These are phyloP conservation scores for Ogataea ganodermae DNA, from an alignment of 805 yeast species.

Conservation along the genomic window DNA sequence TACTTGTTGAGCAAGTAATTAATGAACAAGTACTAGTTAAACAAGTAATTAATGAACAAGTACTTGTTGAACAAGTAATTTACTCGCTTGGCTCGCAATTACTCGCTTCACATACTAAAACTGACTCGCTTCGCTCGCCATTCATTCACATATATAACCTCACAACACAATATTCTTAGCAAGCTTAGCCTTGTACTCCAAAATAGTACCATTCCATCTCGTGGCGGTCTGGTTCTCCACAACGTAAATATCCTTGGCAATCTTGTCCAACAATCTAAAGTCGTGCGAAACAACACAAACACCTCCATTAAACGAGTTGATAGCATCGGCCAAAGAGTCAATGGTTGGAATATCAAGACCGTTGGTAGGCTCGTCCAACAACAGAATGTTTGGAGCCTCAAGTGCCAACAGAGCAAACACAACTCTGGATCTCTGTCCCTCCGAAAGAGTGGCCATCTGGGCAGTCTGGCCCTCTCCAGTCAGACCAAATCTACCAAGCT, in stretches of 20 bases:
- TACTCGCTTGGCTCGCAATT: no score
- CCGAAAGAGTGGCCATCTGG: conserved; percentile 96
- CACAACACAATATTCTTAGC: conserved; percentile 85
- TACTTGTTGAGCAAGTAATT: no score
- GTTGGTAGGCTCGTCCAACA: conserved; percentile 99
- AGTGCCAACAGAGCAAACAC: conserved; percentile 95
- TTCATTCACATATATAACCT: no score
- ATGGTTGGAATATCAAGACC: conserved; percentile 98
- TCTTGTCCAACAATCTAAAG: conserved; percentile 95
- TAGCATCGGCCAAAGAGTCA: conserved; percentile 96
- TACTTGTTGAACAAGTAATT: conserved; percentile 2
- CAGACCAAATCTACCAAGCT: conserved; percentile 95
- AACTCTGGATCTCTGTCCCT: conserved; percentile 99
- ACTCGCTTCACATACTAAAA: neutral
- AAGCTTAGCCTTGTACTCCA: conserved; percentile 90
- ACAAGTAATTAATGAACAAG: no score
- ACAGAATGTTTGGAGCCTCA: conserved; percentile 90
- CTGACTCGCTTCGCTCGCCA: neutral
- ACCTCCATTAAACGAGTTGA: conserved; percentile 94
- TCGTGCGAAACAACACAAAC: conserved; percentile 98
- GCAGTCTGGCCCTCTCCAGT: conserved; percentile 99
- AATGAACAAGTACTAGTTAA: no score
- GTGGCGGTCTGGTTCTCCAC: conserved; percentile 95
- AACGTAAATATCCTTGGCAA: conserved; percentile 95
- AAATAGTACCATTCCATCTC: conserved; percentile 91